phyloP scores from a whole-genome alignment of 1,284 basidiomycete genomes.

The Austropuccinia psidii region DNA sequence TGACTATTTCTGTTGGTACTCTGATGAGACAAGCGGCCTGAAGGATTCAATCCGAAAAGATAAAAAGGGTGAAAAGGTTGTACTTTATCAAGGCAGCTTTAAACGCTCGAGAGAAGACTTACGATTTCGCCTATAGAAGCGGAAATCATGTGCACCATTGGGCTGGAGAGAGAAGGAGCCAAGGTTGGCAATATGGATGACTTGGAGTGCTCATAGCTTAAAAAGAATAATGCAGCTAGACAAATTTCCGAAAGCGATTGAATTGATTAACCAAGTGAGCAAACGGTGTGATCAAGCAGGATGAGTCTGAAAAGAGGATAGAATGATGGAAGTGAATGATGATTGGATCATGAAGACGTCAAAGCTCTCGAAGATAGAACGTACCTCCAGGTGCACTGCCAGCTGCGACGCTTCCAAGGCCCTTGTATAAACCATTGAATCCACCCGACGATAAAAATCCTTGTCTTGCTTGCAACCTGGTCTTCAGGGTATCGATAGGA shows the following conservation, averaged over 20 bases:
- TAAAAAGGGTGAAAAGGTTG: not conserved
- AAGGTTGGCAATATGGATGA: slow-evolving; percentile 52
- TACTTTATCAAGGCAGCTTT: not conserved
- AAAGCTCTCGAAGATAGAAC: slow-evolving; percentile 41
- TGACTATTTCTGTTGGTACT: slow-evolving; percentile 90
- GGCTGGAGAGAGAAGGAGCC: slow-evolving; percentile 53
- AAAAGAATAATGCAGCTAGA: slow-evolving; percentile 89
- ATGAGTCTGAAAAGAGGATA: not conserved
- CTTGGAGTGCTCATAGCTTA: slow-evolving; percentile 86
- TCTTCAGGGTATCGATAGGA: slow-evolving; percentile 94
- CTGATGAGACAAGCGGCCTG: slow-evolving; percentile 84
- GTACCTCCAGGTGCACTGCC: slow-evolving; percentile 92
- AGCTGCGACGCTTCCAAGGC: slow-evolving; percentile 86
- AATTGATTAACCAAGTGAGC: slow-evolving; percentile 15
- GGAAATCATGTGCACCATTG: slow-evolving; percentile 67
- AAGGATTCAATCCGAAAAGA: not conserved
- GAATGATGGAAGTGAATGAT: not conserved
- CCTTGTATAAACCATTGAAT: slow-evolving; percentile 85
- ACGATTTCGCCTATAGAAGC: slow-evolving; percentile 78
- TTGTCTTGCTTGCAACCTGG: slow-evolving; percentile 76
- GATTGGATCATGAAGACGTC: not conserved
- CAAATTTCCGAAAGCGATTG: too few species aligned
- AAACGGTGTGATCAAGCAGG: not conserved
- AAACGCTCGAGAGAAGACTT: slow-evolving; percentile 42
- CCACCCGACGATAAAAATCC: slow-evolving; percentile 83